Conservation (phyloP, 1,139 yeast species). For the Yamadazyma songkhlaensis region DNA sequence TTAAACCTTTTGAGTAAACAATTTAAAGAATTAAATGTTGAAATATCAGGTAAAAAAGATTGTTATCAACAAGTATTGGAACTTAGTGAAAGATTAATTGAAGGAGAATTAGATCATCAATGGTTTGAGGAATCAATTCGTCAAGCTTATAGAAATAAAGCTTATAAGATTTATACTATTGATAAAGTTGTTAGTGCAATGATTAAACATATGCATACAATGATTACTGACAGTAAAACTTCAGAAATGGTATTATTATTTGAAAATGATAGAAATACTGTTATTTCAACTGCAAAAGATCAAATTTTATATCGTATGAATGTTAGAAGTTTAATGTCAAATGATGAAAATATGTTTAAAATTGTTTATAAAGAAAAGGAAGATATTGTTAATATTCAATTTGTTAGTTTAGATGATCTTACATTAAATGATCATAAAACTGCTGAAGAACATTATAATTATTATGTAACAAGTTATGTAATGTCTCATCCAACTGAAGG, state of each 20-base stretch:
- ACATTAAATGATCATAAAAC: constrained; percentile 76
- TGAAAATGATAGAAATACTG: constrained; percentile 71
- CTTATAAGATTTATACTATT: constrained; percentile 86
- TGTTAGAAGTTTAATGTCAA: constrained; percentile 75
- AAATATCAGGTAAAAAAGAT: constrained; percentile 62
- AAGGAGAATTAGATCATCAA: constrained; percentile 90
- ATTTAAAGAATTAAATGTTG: constrained; percentile 75
- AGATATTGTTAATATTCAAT: constrained; percentile 67
- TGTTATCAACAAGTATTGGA: constrained; percentile 76
- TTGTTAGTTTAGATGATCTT: constrained; percentile 82
- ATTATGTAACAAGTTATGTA: constrained; percentile 86
- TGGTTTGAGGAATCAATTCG: constrained; percentile 95
- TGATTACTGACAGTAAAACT: constrained; percentile 78
- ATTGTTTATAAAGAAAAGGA: constrained; percentile 62
- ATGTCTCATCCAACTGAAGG: constrained; percentile 98
- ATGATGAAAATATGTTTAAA: constrained; percentile 91
- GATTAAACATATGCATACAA: constrained; percentile 81
- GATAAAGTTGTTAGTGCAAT: constrained; percentile 91
- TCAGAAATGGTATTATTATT: constrained; percentile 77
- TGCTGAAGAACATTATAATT: constrained; percentile 83
- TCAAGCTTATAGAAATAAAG: constrained; percentile 91
- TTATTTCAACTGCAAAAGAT: constrained; percentile 72
- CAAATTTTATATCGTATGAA: constrained; percentile 90
- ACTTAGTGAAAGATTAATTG: constrained; percentile 74
- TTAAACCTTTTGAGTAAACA: constrained; percentile 80